phyloP scores from a whole-genome alignment of 352 stramenopile species.

The Pythium chondricola region DNA sequence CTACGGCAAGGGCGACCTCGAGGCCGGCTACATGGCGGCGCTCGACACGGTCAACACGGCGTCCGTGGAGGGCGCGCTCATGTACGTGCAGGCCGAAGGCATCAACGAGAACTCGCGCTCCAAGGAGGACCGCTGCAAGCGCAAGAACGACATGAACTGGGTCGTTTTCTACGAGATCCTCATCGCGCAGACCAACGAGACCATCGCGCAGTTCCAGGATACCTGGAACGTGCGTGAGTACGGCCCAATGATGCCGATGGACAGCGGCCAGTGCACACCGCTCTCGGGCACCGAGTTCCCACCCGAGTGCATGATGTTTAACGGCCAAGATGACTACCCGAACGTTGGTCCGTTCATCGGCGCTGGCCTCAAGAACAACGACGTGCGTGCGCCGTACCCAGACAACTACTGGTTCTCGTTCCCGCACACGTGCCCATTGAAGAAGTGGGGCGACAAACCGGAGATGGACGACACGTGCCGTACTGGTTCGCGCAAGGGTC shows the following conservation, averaged over 20 bases:
- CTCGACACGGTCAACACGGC: slow-evolving; percentile 29
- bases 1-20: slow-evolving; percentile 12
- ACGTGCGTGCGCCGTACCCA: slow-evolving; percentile 19
- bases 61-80: slow-evolving; percentile 21
- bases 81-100: slow-evolving; percentile 18
- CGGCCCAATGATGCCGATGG: slow-evolving; percentile 18
- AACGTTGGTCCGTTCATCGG: slow-evolving; percentile 46
- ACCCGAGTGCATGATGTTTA: slow-evolving; percentile 30
- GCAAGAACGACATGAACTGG: slow-evolving; percentile 39
- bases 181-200: slow-evolving; percentile 24
- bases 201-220: slow-evolving; percentile 21
- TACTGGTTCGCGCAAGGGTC: slow-evolving; percentile 29
- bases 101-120: slow-evolving; percentile 21
- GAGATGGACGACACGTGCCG: slow-evolving; percentile 28
- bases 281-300: slow-evolving; percentile 7
- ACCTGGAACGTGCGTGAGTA: slow-evolving; percentile 19
- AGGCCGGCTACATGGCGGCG: slow-evolving; percentile 1
- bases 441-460: slow-evolving; percentile 23
- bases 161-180: slow-evolving; percentile 38
- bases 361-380: slow-evolving; percentile 19
- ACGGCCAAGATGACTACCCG: slow-evolving; percentile 23
- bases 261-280: slow-evolving; percentile 17
- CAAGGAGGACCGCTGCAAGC: slow-evolving; percentile 16
- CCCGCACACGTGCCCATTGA: slow-evolving; percentile 30
- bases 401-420: slow-evolving; percentile 32